A percentile compares a stretch with the other conserved stretches of the same genome.
These are phyloP conservation scores for Dispira parvispora DNA, from an alignment of 192 early-diverging fungal species.

Conservation along the genomic window DNA sequence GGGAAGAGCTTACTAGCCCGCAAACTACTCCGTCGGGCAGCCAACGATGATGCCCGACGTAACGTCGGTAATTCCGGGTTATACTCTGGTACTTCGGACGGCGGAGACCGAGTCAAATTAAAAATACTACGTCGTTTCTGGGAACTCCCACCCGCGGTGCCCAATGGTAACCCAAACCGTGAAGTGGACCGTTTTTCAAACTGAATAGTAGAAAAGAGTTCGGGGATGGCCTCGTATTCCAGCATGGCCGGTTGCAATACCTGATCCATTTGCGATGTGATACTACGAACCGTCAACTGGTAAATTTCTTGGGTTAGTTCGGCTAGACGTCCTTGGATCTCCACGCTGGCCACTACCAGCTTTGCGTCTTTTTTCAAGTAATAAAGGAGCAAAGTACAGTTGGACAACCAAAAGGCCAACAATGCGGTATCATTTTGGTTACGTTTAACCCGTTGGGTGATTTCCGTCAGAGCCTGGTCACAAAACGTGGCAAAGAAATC, in stretches of 20 bases:
- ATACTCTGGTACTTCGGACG: not conserved
- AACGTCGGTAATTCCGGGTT: not conserved
- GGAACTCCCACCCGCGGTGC: not conserved
- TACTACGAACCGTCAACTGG: slow-evolving; percentile 40
- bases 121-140: slow-evolving; percentile 3
- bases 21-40: slow-evolving; percentile 7
- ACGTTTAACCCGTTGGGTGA: slow-evolving; percentile 30
- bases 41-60: slow-evolving; percentile 3
- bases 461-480: slow-evolving; percentile 31
- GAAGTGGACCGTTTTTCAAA: slow-evolving; percentile 15
- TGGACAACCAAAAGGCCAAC: slow-evolving; percentile 73
- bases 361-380: slow-evolving; percentile 75
- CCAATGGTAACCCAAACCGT: slow-evolving; percentile 2
- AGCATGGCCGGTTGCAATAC: slow-evolving; percentile 49
- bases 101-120: not conserved
- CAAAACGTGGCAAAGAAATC: slow-evolving; percentile 62
- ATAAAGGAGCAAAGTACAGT: slow-evolving; percentile 64
- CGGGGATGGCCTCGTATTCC: slow-evolving; percentile 49
- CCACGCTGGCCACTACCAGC: slow-evolving; percentile 46
- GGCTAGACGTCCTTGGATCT: slow-evolving; percentile 60
- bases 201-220: slow-evolving; percentile 30
- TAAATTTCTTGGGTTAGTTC: slow-evolving; percentile 65
- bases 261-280: slow-evolving; percentile 44
- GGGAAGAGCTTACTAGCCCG: slow-evolving; percentile 1
- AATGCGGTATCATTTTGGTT: slow-evolving; percentile 37